phyloP scores from a whole-genome alignment of 1,139 yeast species.

The Pichia cactophila region DNA sequence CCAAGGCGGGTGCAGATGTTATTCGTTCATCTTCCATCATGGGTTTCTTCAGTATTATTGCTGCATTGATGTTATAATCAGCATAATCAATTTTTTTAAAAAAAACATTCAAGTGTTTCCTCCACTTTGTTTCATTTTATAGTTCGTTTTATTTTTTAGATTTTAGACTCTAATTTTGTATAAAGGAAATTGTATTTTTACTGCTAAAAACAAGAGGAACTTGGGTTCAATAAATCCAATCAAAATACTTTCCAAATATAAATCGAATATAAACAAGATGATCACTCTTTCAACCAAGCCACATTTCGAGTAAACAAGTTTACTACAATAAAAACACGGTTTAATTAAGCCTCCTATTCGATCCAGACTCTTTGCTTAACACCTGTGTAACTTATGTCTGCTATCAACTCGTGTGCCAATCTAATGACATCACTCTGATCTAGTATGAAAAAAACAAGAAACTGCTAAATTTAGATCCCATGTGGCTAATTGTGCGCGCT shows the following conservation, averaged over 20 bases:
- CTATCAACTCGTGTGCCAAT: neutral
- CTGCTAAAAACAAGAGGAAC: neutral
- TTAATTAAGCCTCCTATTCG: too few species aligned
- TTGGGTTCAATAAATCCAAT: too few species aligned
- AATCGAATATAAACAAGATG: too few species aligned
- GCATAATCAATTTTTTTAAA: neutral
- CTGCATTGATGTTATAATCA: constrained; percentile 6
- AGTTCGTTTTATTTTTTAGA: neutral
- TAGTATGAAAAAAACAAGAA: too few species aligned
- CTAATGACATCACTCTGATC: neutral
- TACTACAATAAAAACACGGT: too few species aligned
- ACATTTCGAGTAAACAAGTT: too few species aligned
- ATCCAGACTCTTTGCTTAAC: too few species aligned
- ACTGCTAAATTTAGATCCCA: too few species aligned
- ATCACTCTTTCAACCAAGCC: too few species aligned
- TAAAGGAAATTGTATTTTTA: too few species aligned
- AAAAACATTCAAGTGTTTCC: neutral
- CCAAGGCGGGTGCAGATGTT: constrained; percentile 8
- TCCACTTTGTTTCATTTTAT: neutral
- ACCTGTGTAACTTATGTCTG: too few species aligned
- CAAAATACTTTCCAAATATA: too few species aligned
- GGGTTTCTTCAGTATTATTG: constrained; percentile 11
- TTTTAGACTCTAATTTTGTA: neutral
- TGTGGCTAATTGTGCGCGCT: neutral
- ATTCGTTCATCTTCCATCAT: constrained; percentile 6